Conservation (phyloP, 2,329 filamentous ascomycete genomes). For the Colletotrichum australisinense region DNA sequence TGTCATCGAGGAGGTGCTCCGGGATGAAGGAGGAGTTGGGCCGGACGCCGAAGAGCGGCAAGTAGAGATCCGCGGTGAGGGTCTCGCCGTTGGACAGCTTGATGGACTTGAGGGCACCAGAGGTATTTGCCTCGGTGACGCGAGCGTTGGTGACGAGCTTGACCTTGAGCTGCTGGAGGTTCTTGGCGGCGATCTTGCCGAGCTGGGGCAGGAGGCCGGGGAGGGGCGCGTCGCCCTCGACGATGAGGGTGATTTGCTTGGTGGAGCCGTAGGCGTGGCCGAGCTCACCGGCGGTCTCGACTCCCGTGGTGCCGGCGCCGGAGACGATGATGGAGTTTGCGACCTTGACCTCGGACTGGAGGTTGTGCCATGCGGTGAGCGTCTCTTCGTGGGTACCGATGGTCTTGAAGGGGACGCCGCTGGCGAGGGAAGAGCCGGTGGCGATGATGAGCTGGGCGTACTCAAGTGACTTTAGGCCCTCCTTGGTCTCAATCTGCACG, state of each 20-base stretch:
- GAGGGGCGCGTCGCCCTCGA: constrained; percentile 32
- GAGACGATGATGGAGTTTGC: constrained; percentile 50
- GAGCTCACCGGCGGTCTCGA: constrained; percentile 52
- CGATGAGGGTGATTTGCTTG: constrained; percentile 42
- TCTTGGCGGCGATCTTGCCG: constrained; percentile 49
- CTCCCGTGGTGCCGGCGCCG: constrained; percentile 51
- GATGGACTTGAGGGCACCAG: constrained; percentile 43
- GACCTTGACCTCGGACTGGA: constrained; percentile 40
- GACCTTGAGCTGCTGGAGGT: constrained; percentile 57
- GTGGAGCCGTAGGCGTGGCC: constrained; percentile 44
- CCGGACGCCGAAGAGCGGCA: constrained; percentile 43
- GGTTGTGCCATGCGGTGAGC: constrained; percentile 46
- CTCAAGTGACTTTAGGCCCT: constrained; percentile 48
- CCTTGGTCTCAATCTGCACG: constrained; percentile 53
- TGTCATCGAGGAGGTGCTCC: constrained; percentile 39
- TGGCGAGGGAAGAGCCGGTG: constrained; percentile 61
- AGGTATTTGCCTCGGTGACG: constrained; percentile 44
- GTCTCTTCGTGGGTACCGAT: constrained; percentile 57
- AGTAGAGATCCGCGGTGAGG: constrained; percentile 42
- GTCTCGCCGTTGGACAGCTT: constrained; percentile 46
- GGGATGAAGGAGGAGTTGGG: constrained; percentile 44
- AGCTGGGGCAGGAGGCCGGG: constrained; percentile 42
- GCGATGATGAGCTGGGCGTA: constrained; percentile 68
- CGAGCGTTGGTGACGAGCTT: constrained; percentile 52
- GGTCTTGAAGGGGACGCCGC: constrained; percentile 59